Conservation (phyloP, 148 eudicot genomes). For the Chenopodium album region DNA sequence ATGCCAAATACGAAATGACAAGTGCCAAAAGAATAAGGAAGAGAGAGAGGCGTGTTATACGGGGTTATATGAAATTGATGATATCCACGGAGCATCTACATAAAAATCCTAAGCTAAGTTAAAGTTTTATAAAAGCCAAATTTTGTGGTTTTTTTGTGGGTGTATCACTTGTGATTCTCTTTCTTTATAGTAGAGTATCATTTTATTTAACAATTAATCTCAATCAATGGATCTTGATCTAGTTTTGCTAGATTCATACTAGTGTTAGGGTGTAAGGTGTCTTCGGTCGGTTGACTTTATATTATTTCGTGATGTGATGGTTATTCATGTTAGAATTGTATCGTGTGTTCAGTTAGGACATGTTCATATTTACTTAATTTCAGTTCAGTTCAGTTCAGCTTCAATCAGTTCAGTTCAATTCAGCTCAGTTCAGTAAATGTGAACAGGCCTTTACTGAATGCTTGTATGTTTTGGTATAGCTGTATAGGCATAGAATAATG, state of each 20-base stretch:
- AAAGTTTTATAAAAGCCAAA: neutral
- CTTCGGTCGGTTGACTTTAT: neutral
- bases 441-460: too few relatives aligned
- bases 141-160: neutral
- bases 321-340: neutral
- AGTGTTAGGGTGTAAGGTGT: neutral
- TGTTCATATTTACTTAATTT: too few relatives aligned
- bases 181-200: too few relatives aligned
- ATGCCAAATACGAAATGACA: neutral
- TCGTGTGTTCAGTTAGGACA: neutral
- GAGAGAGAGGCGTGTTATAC: constrained; percentile 13
- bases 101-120: neutral
- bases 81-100: neutral
- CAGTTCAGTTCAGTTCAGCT: too few relatives aligned
- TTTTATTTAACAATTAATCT: too few relatives aligned
- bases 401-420: too few relatives aligned
- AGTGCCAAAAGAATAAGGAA: neutral
- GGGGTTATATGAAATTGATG: neutral
- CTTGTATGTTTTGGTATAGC: too few relatives aligned
- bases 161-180: neutral
- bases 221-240: too few relatives aligned
- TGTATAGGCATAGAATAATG: too few relatives aligned
- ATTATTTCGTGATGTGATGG: neutral
- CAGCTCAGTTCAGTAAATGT: too few relatives aligned
- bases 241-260: neutral